Evolutionary conservation across 306 rosid species (phyloP), one percentile per base, ranked within the genome.

Genomic region (Acmispon strigosus): DNA sequence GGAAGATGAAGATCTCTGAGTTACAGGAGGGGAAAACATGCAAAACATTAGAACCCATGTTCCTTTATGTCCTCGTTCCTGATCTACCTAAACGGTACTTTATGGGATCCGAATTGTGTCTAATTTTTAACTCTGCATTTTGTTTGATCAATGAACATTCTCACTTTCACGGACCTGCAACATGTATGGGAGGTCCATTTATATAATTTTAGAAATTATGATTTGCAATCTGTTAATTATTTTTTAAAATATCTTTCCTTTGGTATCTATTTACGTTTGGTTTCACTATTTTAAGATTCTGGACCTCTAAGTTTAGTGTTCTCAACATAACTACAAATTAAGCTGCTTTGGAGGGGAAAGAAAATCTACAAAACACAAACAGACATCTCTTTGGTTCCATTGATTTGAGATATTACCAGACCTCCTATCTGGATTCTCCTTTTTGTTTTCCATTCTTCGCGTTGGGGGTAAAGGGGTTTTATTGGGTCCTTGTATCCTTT

Each of bases 81-180:
- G 88, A 82, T 83, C 88, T 94, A 65, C 98, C 98, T 17, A 94
- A 90, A 79, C 79, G 96, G 98, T 94, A 73, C 51, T 14, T 2
- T 32, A 52, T 69, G 57, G 61, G 45, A 55, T 62, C 69, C 39
- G n/a, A 18, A 50, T 1, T 5, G 13, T 56, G 8, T 29, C 36
- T 34, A 17, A 29, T 75, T 62, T 12, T 55, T 48, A 17, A 55
- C 9, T 29, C 29, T 67, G 66, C 54, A 41, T 64, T 67, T 39
- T 72, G 55, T 48, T 63, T 74, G 47, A 62, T 37, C 56, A 22
- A 44, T 24, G 29, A 45, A 5, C 14, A 27, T 70, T 49, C 22
- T 32, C 6, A 6, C 62, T 41, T 66, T 48, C 47, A 37, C 56
- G 76, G 78, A 64, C 53, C 62, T 64, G 48, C 13, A 49, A 58